Conservation (phyloP, 1,284 basidiomycete species). For the Athelia sp. region DNA sequence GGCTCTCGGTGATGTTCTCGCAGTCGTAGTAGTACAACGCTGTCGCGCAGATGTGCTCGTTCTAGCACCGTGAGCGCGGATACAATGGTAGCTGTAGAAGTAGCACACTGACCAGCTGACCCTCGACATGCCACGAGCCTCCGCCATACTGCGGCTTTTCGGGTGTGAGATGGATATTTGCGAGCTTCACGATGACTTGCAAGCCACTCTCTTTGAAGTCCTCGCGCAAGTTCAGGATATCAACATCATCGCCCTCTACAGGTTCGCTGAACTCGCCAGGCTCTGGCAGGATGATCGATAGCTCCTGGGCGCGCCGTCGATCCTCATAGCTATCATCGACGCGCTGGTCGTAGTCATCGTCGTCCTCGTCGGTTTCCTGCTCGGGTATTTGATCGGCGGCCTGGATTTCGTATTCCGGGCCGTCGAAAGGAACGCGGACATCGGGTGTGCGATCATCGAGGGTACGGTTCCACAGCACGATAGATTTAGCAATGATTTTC, state of each 20-base stretch:
- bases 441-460: slow-evolving; percentile 5
- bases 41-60: slow-evolving; percentile 19
- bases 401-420: neutral
- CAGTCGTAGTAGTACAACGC: slow-evolving; percentile 9
- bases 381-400: neutral
- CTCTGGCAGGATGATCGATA: neutral
- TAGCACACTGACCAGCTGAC: slow-evolving; percentile 7
- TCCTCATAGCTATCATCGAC: slow-evolving; percentile 16
- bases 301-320: neutral
- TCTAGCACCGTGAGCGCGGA: slow-evolving; percentile 17
- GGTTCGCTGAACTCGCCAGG: neutral
- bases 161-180: slow-evolving; percentile 23
- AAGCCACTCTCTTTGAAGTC: slow-evolving; percentile 5
- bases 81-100: neutral
- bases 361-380: slow-evolving; percentile 1
- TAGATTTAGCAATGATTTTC: slow-evolving; percentile 7
- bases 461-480: slow-evolving; percentile 14
- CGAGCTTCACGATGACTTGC: slow-evolving; percentile 26
- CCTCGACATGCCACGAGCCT: slow-evolving; percentile 27
- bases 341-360: slow-evolving; percentile 4
- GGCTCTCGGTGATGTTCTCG: slow-evolving; percentile 14
- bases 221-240: slow-evolving; percentile 6
- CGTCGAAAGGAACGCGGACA: neutral
- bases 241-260: too few relatives aligned
- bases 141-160: slow-evolving; percentile 20